A percentile compares a stretch with the other conserved stretches of the same genome.
Conservation (phyloP, 2,329 filamentous ascomycete genomes). For the Aulographum hederae region DNA sequence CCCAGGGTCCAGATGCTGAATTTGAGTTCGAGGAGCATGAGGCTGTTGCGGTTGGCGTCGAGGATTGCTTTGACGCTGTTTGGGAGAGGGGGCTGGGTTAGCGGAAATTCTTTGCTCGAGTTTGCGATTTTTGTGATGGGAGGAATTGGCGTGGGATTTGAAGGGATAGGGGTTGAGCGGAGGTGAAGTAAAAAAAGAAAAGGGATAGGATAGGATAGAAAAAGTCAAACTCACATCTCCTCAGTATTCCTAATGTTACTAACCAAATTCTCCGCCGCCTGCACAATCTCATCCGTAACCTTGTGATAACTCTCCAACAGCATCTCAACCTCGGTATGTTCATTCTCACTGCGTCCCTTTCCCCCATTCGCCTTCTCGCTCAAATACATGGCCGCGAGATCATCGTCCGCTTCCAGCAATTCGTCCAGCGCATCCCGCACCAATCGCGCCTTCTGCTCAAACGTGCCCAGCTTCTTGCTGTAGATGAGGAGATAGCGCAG, state of each 20-base stretch:
- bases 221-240: slow-evolving; percentile 76
- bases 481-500: slow-evolving; percentile 78
- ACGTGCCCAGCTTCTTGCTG: slow-evolving; percentile 88
- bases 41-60: slow-evolving; percentile 91
- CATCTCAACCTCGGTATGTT: slow-evolving; percentile 95
- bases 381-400: slow-evolving; percentile 86
- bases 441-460: slow-evolving; percentile 89
- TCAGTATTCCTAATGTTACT: slow-evolving; percentile 94
- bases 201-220: no score
- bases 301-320: slow-evolving; percentile 95
- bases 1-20: slow-evolving; percentile 90
- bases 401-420: slow-evolving; percentile 87
- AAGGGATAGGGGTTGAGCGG: slow-evolving; percentile 7
- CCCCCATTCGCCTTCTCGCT: slow-evolving; percentile 63
- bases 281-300: slow-evolving; percentile 92
- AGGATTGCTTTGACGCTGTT: slow-evolving; percentile 85
- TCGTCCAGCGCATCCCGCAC: slow-evolving; percentile 93
- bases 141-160: no score
- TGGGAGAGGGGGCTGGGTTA: slow-evolving; percentile 6
- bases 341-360: slow-evolving; percentile 54
- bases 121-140: not conserved
- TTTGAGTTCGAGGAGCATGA: slow-evolving; percentile 93
- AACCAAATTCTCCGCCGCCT: slow-evolving; percentile 82
- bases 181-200: slow-evolving; percentile 4
- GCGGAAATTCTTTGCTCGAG: no score